Evolutionary conservation across 106 monocot genomes (phyloP), one percentile per base, ranked within the genome.

Genomic region (Allium cepa): DNA sequence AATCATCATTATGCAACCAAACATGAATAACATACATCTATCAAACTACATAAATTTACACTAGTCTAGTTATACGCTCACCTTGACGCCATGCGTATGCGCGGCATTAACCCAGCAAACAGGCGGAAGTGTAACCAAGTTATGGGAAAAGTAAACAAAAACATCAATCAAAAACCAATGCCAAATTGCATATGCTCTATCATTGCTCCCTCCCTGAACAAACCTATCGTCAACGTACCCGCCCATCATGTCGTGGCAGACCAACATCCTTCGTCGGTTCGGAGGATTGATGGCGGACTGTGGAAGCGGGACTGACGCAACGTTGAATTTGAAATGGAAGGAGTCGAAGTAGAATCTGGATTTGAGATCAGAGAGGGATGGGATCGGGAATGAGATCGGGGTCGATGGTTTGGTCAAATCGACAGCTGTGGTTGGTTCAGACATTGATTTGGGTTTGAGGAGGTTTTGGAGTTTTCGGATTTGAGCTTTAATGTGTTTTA

Each of bases 121-220:
- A 26, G 97, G 97, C 49, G 97, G 97, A 9, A 97, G 62, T 1
- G 89, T 85, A 67, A 97, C 84, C 56, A 92, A 70, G 50, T 82
- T 56, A 53, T 97, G 97, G 8, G 97, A 97, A 80, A 97, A 97
- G 76, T 97, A 97, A 27, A 97, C 87, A 72, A 97, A 92, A 11
- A 97, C 87, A 55, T 97, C 92, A 76, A 97, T 87, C 63, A 92
- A 67, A 51, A 84, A 75, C 97, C 97, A 97, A 53, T 97, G 97
- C 97, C 92, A 97, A 9, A 97, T 73, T 46, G 80, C 78, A 62
- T 92, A 97, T 15, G 97, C 97, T 1, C 75, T 84, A 26, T 81
- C 68, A 56, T 92, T 87, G 48, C n/a, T 17, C 9, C 92, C 92
- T 1, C 92, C 97, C 77, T 97, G 97, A 27, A 92, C 82, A 86